Conservation (phyloP, 331 rosid genomes). For the Quercus lobata region DNA sequence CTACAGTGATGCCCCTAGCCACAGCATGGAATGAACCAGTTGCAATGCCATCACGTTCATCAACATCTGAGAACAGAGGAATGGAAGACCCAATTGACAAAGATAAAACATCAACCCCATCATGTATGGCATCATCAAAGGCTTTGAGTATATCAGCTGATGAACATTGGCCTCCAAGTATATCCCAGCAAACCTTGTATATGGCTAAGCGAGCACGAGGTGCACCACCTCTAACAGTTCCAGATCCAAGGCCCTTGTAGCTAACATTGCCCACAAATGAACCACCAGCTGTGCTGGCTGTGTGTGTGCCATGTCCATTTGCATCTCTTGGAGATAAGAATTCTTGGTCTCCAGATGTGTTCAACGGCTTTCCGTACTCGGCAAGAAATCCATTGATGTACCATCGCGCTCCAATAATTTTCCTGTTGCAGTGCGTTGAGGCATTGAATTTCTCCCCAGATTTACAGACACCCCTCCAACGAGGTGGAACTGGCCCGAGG, state of each 20-base stretch:
- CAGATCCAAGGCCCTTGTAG: slow-evolving; percentile 34
- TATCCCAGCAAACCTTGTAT: slow-evolving; percentile 49
- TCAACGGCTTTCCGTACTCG: slow-evolving; percentile 28
- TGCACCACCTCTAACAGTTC: slow-evolving; percentile 44
- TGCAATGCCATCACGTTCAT: slow-evolving; percentile 25
- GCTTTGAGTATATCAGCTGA: slow-evolving; percentile 45
- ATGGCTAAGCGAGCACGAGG: slow-evolving; percentile 41
- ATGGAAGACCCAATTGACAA: slow-evolving; percentile 36
- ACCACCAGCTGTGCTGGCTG: slow-evolving; percentile 39
- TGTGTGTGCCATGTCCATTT: slow-evolving; percentile 45
- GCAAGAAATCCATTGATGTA: slow-evolving; percentile 40
- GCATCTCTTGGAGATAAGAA: slow-evolving; percentile 40
- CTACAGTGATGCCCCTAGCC: slow-evolving; percentile 34
- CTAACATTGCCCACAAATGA: slow-evolving; percentile 26
- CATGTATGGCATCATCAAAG: slow-evolving; percentile 36
- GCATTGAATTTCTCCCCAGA: slow-evolving; percentile 37
- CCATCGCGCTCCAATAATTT: slow-evolving; percentile 43
- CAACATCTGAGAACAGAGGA: slow-evolving; percentile 31
- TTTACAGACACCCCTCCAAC: slow-evolving; percentile 41
- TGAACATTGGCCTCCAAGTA: slow-evolving; percentile 30
- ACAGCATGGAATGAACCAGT: slow-evolving; percentile 40
- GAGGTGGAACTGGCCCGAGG: slow-evolving; percentile 37
- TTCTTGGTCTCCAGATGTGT: slow-evolving; percentile 19
- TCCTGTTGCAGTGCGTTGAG: slow-evolving; percentile 36
- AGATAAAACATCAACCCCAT: slow-evolving; percentile 38